A percentile compares a stretch with the other conserved stretches of the same genome.
phyloP scores from a whole-genome alignment of 2,329 filamentous ascomycete species.

The Colletotrichum limetticola region DNA sequence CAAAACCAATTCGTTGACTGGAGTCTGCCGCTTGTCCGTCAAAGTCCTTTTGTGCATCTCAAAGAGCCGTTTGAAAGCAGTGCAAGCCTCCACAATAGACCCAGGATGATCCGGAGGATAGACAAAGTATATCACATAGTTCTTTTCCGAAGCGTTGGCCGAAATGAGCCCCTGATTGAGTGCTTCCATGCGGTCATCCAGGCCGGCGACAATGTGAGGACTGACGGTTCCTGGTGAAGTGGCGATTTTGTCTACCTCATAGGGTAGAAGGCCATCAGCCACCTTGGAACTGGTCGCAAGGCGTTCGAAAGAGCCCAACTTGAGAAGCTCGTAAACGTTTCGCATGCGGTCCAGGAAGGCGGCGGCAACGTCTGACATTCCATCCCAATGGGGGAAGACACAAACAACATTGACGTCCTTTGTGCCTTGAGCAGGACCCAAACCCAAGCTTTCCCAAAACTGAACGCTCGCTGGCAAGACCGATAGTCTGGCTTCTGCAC shows the following conservation, averaged over 20 bases:
- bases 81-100: conserved; percentile 76
- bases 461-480: conserved; percentile 78
- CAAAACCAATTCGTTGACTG: conserved; percentile 75
- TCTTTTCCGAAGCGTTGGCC: conserved; percentile 58
- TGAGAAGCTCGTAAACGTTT: conserved; percentile 78
- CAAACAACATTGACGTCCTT: conserved; percentile 80
- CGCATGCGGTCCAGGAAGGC: conserved; percentile 76
- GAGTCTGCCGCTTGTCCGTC: conserved; percentile 53
- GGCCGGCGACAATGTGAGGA: conserved; percentile 42
- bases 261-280: conserved; percentile 60
- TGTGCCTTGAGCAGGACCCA: conserved; percentile 75
- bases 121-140: conserved; percentile 81
- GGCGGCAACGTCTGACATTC: conserved; percentile 68
- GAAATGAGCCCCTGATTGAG: conserved; percentile 59
- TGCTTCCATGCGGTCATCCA: conserved; percentile 60
- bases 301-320: conserved; percentile 73
- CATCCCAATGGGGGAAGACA: conserved; percentile 74
- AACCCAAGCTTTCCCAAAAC: conserved; percentile 85
- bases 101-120: conserved; percentile 73
- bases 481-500: conserved; percentile 76
- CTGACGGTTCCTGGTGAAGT: conserved; percentile 28
- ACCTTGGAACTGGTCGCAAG: conserved; percentile 56
- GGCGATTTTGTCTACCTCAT: conserved; percentile 57
- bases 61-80: conserved; percentile 78
- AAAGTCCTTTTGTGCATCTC: conserved; percentile 68